These are phyloP conservation scores for Polyplosphaeria fusca DNA, from an alignment of 495 filamentous ascomycete genomes.

Conservation along the genomic window DNA sequence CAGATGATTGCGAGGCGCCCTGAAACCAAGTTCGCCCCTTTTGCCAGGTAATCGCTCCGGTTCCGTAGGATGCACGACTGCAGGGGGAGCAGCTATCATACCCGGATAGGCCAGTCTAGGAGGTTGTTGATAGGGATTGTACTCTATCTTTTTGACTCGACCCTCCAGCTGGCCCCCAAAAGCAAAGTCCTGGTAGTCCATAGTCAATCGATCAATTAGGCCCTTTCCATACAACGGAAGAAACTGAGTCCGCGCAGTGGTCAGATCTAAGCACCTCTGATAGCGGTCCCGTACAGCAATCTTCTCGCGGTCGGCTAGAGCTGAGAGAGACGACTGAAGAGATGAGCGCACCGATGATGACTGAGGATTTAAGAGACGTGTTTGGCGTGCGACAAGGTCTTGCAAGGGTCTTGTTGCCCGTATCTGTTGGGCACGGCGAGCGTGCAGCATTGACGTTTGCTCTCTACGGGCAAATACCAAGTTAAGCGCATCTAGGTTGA, in stretches of 20 bases:
- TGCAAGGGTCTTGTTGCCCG: constrained; percentile 39
- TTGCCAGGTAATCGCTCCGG: neutral
- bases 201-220: constrained; percentile 66
- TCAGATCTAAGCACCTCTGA: constrained; percentile 75
- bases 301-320: constrained; percentile 67
- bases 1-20: constrained; percentile 51
- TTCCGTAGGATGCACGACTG: neutral
- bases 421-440: constrained; percentile 42
- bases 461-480: constrained; percentile 73
- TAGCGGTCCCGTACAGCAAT: constrained; percentile 74
- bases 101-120: neutral
- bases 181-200: constrained; percentile 56
- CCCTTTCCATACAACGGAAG: constrained; percentile 76
- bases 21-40: constrained; percentile 48
- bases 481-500: constrained; percentile 76
- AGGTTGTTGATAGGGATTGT: neutral
- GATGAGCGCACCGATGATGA: constrained; percentile 56
- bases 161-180: constrained; percentile 15
- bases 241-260: constrained; percentile 74
- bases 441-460: constrained; percentile 41
- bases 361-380: constrained; percentile 48
- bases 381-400: constrained; percentile 50
- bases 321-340: constrained; percentile 65
- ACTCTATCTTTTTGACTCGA: neutral
- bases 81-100: neutral